Evolutionary conservation across 1,139 yeast genomes (phyloP), one percentile per base, ranked within the genome.

Genomic region (Suhomyces bolitotheri): DNA sequence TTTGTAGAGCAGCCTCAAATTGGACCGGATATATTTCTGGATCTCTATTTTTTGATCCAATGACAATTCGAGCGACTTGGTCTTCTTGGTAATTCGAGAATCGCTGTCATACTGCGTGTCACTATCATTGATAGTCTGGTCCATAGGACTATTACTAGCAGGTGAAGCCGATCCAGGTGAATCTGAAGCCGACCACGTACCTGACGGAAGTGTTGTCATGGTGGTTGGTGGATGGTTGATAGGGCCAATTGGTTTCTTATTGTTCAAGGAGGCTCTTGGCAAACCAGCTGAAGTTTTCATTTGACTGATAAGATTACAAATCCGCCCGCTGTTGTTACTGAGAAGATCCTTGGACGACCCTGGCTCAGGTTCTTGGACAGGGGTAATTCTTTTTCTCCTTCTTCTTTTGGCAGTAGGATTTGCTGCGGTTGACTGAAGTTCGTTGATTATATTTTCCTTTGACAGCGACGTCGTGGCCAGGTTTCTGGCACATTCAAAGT

Each of bases 1-100:
- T 16, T 62, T 58, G 47, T 76, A 79, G 19, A 73, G 55, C 1
- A 79, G 78, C 27, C 79, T 59, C 22, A 82, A 53, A 12, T 59
- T 65, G 20, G 64, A 61, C 24, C 87, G 59, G 6, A 82, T 80
- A 39, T 76, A 66, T 16, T 53, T 62, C 48, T 80, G 87, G 14
- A 81, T 70, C 37, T 53, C 58, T 6, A 57, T 55, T 46, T 81
- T 80, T 40, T 73, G 75, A 22, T 65, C 71, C 14, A 66, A 58
- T 0, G 71, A 51, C 19, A 75, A 53, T 28, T 53, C 55, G 17
- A 39, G 27, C 22, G 34, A 15, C 12, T 26, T 29, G 4, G 23
- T 34, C 15, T 29, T 33, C 16, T 38, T 37, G 10, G 11, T 30
- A 15, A 33, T 14, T 16, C 26, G 27, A 13, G 39, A 20, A 16